These are phyloP conservation scores for Fusarium graminum DNA, from an alignment of 2,329 filamentous ascomycete genomes.

Conservation along the genomic window DNA sequence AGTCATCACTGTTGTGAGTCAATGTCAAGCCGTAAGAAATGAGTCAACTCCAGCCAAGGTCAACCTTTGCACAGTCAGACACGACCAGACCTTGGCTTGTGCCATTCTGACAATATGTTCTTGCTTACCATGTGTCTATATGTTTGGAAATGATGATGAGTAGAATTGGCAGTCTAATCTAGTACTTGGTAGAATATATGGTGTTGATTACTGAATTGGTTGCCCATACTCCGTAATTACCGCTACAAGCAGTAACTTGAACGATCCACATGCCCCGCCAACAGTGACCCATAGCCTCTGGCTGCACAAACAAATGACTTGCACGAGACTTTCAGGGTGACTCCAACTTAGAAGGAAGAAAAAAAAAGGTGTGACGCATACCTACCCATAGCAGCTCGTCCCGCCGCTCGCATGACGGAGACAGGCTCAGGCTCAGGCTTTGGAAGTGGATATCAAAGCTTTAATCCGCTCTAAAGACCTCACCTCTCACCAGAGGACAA, in stretches of 20 bases:
- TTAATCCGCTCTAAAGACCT: constrained; percentile 33
- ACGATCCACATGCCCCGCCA: constrained; percentile 2
- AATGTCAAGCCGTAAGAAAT: not conserved
- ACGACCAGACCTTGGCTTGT: no score
- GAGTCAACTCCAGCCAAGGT: no score
- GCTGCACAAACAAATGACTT: constrained; percentile 30
- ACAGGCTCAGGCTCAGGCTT: constrained; percentile 2
- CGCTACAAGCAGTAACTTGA: constrained; percentile 6
- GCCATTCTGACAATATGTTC: no score
- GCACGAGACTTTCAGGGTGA: not conserved
- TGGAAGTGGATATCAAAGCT: constrained; percentile 35
- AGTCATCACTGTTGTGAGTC: not conserved
- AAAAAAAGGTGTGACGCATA: constrained; percentile 38
- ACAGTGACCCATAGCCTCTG: not conserved
- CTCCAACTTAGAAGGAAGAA: not conserved
- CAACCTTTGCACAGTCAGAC: no score
- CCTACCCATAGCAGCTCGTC: not conserved
- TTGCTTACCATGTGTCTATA: no score
- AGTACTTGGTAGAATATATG: no score
- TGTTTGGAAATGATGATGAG: no score
- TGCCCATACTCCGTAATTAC: no score
- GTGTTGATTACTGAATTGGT: no score
- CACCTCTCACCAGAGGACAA: constrained; percentile 36
- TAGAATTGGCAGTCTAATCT: no score
- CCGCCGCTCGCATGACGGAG: constrained; percentile 37